A percentile compares a stretch with the other conserved stretches of the same genome.
Evolutionary conservation across 352 stramenopile species (phyloP).

Genomic region (Peronospora farinosa): DNA sequence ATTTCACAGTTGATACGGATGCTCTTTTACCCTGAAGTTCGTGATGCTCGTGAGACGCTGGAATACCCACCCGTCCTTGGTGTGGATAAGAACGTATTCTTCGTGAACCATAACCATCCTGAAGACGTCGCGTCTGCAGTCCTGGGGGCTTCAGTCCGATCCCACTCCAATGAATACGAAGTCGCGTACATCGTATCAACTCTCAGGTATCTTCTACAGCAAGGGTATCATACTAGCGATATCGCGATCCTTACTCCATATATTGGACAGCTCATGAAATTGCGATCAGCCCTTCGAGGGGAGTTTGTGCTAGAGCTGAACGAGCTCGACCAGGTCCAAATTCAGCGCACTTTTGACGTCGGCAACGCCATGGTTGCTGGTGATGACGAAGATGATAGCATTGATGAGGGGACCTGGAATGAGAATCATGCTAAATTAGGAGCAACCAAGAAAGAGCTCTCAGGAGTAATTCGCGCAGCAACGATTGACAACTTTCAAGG

Average conservation of each 20-base stretch:
- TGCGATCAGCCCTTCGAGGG: constrained; percentile 38
- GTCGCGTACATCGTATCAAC: constrained; percentile 58
- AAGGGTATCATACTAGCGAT: constrained; percentile 54
- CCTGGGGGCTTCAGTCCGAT: constrained; percentile 25
- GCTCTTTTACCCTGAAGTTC: constrained; percentile 58
- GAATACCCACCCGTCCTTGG: constrained; percentile 46
- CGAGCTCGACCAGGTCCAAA: constrained; percentile 12
- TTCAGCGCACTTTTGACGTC: constrained; percentile 5
- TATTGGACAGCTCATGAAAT: constrained; percentile 63
- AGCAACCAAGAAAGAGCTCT: constrained; percentile 27
- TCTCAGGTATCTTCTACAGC: constrained; percentile 60
- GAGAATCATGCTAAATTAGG: constrained; percentile 10
- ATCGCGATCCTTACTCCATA: constrained; percentile 83
- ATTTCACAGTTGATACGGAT: constrained; percentile 72
- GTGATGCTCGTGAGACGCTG: constrained; percentile 48
- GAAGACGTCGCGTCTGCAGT: constrained; percentile 29
- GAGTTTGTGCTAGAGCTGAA: constrained; percentile 36
- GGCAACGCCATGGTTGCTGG: constrained; percentile 16
- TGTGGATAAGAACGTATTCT: constrained; percentile 58
- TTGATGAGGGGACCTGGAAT: constrained; percentile 1
- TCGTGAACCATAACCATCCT: constrained; percentile 55
- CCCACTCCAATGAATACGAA: constrained; percentile 66
- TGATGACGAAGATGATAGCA: constrained; percentile 24
- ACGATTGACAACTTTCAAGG: constrained; percentile 78
- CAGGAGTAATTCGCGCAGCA: constrained; percentile 34